These are phyloP conservation scores for Neopestalotiopsis sp. DNA, from an alignment of 2,329 filamentous ascomycete genomes.

Conservation along the genomic window DNA sequence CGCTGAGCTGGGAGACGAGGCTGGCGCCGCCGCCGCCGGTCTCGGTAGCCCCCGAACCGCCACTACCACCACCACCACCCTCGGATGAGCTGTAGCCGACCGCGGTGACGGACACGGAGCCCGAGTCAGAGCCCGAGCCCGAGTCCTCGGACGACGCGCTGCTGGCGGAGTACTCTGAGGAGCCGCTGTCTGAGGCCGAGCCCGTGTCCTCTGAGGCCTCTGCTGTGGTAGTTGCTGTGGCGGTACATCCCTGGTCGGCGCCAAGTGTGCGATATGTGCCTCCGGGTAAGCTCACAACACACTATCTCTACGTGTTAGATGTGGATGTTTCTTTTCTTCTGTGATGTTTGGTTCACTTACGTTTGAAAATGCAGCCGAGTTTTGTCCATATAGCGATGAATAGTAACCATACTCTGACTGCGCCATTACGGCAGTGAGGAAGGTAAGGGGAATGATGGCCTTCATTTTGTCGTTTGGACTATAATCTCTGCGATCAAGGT, in stretches of 20 bases:
- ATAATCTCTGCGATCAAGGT: background rate
- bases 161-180: background rate
- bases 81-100: background rate
- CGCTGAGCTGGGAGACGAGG: background rate
- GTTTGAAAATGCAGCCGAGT: constrained; percentile 5
- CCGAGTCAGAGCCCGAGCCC: background rate
- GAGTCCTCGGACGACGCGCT: background rate
- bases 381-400: background rate
- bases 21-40: background rate
- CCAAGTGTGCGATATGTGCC: constrained; percentile 7
- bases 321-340: background rate
- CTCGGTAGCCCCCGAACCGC: background rate
- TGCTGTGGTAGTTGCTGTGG: background rate
- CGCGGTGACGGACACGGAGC: background rate
- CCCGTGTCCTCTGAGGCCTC: background rate
- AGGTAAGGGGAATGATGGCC: background rate
- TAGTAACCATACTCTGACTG: background rate
- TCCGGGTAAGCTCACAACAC: constrained; percentile 8
- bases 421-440: constrained; percentile 1
- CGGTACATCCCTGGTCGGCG: constrained; percentile 11
- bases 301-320: background rate
- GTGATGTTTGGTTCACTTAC: background rate
- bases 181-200: background rate
- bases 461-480: background rate
- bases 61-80: background rate